Evolutionary conservation across 106 monocot species (phyloP).

Genomic region (Amphibolis antarctica): DNA sequence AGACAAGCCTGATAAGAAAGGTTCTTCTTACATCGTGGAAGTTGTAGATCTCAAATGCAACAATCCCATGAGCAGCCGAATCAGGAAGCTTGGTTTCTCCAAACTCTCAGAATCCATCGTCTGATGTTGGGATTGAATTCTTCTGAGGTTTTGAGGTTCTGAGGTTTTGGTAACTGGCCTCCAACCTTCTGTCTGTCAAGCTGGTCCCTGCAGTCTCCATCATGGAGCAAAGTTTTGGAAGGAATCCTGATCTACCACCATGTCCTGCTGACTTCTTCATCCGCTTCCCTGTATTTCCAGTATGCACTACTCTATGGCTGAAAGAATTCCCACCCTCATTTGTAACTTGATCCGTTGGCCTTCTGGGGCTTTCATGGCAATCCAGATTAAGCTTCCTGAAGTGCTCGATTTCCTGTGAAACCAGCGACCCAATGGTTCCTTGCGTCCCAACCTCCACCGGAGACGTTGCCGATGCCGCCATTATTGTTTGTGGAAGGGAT

Average conservation of each 20-base stretch:
- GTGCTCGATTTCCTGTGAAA: conserved; percentile 34
- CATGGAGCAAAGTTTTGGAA: conserved; percentile 31
- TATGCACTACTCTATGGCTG: neutral
- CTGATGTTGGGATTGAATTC: conserved; percentile 1
- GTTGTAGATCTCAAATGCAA: conserved; percentile 64
- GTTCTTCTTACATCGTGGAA: conserved; percentile 36
- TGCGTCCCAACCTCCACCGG: conserved; percentile 24
- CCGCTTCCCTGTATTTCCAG: neutral
- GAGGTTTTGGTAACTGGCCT: conserved; percentile 10
- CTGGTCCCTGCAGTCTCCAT: conserved; percentile 18
- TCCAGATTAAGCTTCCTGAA: conserved; percentile 20
- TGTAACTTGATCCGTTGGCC: neutral
- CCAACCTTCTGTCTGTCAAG: neutral
- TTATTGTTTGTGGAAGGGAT: neutral
- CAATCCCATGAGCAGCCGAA: conserved; percentile 65
- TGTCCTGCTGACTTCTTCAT: conserved; percentile 9
- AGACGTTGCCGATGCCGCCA: conserved; percentile 17
- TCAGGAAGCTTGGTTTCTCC: conserved; percentile 65
- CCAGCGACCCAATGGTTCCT: conserved; percentile 30
- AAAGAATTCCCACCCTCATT: neutral
- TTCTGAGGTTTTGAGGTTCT: conserved; percentile 10
- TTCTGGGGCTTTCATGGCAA: neutral
- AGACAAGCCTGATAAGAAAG: conserved; percentile 24
- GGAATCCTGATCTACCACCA: conserved; percentile 12
- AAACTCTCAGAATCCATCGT: conserved; percentile 53